phyloP scores from a whole-genome alignment of 2,329 filamentous ascomycete species.

The Penicillium sp. region DNA sequence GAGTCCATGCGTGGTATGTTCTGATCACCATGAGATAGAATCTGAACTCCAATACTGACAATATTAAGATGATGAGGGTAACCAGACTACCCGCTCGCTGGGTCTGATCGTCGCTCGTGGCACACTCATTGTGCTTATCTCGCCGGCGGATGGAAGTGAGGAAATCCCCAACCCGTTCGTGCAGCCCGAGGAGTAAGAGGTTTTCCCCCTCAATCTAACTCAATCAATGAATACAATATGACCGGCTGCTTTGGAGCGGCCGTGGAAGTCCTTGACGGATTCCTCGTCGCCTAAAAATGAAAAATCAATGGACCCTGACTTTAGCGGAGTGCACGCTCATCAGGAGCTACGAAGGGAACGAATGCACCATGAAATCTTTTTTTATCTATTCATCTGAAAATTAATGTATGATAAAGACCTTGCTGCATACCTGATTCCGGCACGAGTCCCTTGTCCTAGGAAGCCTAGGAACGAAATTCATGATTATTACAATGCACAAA shows the following conservation, averaged over 20 bases:
- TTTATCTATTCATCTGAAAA: conserved; percentile 7
- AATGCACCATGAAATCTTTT: conserved; percentile 70
- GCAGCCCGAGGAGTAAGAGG: conserved; percentile 63
- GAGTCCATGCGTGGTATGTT: conserved; percentile 79
- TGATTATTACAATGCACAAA: neutral
- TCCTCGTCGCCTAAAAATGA: neutral
- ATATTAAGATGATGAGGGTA: conserved; percentile 81
- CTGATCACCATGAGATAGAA: neutral
- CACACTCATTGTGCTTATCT: conserved; percentile 88
- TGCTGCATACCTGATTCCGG: neutral
- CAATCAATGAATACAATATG: neutral
- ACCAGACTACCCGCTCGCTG: conserved; percentile 75
- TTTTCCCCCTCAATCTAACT: neutral
- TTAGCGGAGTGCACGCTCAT: conserved; percentile 12
- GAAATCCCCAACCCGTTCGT: conserved; percentile 93
- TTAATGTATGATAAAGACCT: conserved; percentile 6
- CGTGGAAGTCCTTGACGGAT: neutral
- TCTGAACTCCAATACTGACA: conserved; percentile 15
- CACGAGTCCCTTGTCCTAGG: neutral
- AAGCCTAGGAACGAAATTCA: neutral
- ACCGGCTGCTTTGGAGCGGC: neutral
- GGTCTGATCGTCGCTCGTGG: conserved; percentile 87
- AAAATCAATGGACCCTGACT: conserved; percentile 9
- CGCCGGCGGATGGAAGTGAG: conserved; percentile 90
- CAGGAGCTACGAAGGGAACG: conserved; percentile 49